phyloP scores from a whole-genome alignment of 2,329 filamentous ascomycete species.

The Ophiostoma ips region DNA sequence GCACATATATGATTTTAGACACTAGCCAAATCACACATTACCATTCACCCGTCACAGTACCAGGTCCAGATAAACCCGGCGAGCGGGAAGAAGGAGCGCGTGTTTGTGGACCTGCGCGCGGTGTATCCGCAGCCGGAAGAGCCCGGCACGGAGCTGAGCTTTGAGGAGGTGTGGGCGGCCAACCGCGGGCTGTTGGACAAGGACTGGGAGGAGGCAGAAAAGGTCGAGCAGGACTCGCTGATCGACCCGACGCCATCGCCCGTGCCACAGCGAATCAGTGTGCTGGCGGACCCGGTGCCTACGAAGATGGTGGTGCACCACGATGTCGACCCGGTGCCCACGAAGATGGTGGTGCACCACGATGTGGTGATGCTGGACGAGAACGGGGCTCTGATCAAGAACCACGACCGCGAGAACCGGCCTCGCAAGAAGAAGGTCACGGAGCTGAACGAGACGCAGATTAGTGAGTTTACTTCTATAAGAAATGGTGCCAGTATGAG shows the following conservation, averaged over 20 bases:
- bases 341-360: conserved; percentile 29
- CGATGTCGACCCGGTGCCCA: conserved; percentile 15
- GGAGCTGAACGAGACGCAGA: conserved; percentile 84
- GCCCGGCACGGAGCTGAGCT: conserved; percentile 63
- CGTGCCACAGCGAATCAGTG: conserved; percentile 18
- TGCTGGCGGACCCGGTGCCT: conserved; percentile 13
- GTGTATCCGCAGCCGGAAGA: conserved; percentile 69
- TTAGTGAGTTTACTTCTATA: conserved; percentile 49
- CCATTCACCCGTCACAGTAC: conserved; percentile 55
- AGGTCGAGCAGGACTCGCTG: not conserved
- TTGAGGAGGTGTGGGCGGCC: conserved; percentile 79
- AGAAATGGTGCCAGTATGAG: no score
- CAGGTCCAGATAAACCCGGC: conserved; percentile 72
- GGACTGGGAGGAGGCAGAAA: conserved; percentile 31
- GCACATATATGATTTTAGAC: conserved; percentile 35
- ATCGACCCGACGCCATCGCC: conserved; percentile 5
- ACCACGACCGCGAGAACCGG: conserved; percentile 19
- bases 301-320: conserved; percentile 19
- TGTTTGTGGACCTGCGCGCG: conserved; percentile 74
- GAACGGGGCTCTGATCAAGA: conserved; percentile 35
- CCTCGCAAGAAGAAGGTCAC: conserved; percentile 60
- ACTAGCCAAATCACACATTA: conserved; percentile 43
- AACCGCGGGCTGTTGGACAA: conserved; percentile 55
- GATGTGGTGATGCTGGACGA: conserved; percentile 39
- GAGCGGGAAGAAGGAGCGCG: conserved; percentile 70